Percentiles rank a stretch among this genome's conserved stretches.
Evolutionary conservation across 768 basidiomycete species (phyloP).

Genomic region (Inosperma sp.): DNA sequence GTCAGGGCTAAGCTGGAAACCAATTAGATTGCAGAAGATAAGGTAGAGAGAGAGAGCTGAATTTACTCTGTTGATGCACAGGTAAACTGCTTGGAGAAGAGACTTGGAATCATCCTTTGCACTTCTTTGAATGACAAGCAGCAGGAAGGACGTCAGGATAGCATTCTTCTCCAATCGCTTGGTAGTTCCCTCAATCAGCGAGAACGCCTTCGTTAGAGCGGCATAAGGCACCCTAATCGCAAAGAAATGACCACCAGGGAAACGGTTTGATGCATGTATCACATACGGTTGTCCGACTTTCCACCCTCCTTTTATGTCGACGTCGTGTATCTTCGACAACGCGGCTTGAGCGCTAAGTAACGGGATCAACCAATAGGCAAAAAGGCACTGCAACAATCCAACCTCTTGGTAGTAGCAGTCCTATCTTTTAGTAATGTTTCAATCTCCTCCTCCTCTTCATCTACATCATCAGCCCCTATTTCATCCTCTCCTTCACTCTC

Average conservation of each 20-base stretch:
- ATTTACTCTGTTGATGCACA: conserved; percentile 92
- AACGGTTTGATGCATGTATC: not conserved
- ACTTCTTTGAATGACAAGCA: conserved; percentile 86
- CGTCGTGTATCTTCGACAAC: conserved; percentile 54
- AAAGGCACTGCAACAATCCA: not conserved
- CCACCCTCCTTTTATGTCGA: conserved; percentile 82
- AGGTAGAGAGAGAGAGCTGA: not conserved
- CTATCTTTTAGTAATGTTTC: conserved; percentile 27
- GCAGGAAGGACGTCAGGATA: conserved; percentile 80
- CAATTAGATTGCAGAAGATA: conserved; percentile 5
- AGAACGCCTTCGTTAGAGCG: conserved; percentile 83
- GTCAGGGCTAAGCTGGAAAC: conserved; percentile 78
- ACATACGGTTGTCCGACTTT: conserved; percentile 79
- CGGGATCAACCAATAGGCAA: not conserved
- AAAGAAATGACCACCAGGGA: too few species aligned
- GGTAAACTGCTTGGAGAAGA: conserved; percentile 84
- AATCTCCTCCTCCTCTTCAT: conserved; percentile 31
- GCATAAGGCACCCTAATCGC: conserved; percentile 82
- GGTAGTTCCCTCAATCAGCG: conserved; percentile 88
- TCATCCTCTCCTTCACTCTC: conserved; percentile 30
- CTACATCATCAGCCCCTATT: conserved; percentile 15
- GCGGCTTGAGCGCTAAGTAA: conserved; percentile 60
- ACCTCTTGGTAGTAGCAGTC: conserved; percentile 62
- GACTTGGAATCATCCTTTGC: conserved; percentile 67
- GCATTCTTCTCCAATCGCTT: conserved; percentile 92